Evolutionary conservation across 2,329 filamentous ascomycete species (phyloP), one percentile per base, ranked within the genome.

Genomic region (Ceratocystiopsis brevicomis): DNA sequence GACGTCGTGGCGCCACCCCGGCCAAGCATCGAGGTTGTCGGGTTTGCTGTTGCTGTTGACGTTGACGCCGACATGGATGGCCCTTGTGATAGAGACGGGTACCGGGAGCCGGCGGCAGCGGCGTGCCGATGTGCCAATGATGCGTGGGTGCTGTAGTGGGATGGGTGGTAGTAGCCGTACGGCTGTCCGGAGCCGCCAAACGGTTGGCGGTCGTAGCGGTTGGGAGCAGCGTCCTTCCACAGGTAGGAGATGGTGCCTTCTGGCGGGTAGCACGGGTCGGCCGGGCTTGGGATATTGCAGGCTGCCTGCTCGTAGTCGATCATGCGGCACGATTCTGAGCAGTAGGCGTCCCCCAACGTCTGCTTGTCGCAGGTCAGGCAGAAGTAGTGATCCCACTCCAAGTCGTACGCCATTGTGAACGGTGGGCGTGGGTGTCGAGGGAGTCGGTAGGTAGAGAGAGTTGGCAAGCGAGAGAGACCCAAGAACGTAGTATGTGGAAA

Each of bases 351-450:
- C 45, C 77, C 77, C 50, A 82, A 73, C 47, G 81, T 86, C 64
- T 92, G 83, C 64, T 81, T 80, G 65, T 95, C 87, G 68, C 87
- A 95, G 66, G 81, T 78, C 54, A 95, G 76, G 70, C 87, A 95
- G 73, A 85, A 94, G 62, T 92, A 80, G 61, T 81, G 83, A 54
- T 82, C 82, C 85, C 87, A 94, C 33, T 51, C 39, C 56, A 67
- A 61, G 52, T 73, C 69, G 58, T 69, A 66, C 67, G 73, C 73
- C 51, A 57, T 63, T 57, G 48, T 43, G 44, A 44, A 12, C 8
- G 25, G 25, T 30, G 25, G 6, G 25, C 8, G 25, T 30, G 41
- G 19, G 18, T 4, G 41, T 25, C 10, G 36, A 30, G 25, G 6
- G 25, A 6, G 25, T 6, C 6, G 25, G 25, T 30, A 30, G 25